Evolutionary conservation across 1,284 basidiomycete species (phyloP).

Genomic region (Ustilago shanxiensis): DNA sequence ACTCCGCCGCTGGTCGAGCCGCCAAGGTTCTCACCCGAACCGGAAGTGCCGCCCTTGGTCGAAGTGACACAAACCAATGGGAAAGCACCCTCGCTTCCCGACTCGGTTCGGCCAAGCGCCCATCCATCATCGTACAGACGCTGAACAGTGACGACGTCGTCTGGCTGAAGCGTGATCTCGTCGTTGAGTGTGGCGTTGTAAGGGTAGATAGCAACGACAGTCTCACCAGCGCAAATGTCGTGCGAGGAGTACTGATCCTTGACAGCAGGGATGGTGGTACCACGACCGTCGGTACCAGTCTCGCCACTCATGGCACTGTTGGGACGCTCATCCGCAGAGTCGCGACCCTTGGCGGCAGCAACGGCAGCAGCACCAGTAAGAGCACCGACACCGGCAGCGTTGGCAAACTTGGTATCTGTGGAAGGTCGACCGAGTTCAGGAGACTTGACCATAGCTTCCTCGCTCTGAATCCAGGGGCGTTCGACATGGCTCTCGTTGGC

Average conservation of each 20-base stretch:
- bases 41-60: conserved; percentile 56
- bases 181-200: conserved; percentile 65
- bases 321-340: conserved; percentile 48
- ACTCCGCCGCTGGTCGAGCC: conserved; percentile 33
- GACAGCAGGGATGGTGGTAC: conserved; percentile 61
- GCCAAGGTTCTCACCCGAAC: conserved; percentile 47
- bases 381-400: conserved; percentile 42
- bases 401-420: conserved; percentile 40
- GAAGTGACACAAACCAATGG: conserved; percentile 63
- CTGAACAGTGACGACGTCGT: conserved; percentile 60
- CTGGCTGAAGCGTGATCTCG: conserved; percentile 62
- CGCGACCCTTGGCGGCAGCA: conserved; percentile 40
- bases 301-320: conserved; percentile 56
- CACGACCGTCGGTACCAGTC: conserved; percentile 57
- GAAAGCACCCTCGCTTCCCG: conserved; percentile 60
- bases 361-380: conserved; percentile 45
- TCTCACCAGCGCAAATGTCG: conserved; percentile 61
- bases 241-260: conserved; percentile 66
- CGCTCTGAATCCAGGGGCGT: conserved; percentile 56
- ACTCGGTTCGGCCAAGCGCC: conserved; percentile 55
- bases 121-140: conserved; percentile 66
- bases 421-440: conserved; percentile 42
- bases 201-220: conserved; percentile 66
- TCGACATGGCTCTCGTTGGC: conserved; percentile 50
- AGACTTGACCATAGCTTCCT: conserved; percentile 51